Percentiles rank a stretch among this genome's conserved stretches.
These are phyloP conservation scores for Rosa rugosa DNA, from an alignment of 306 rosid species.

Conservation along the genomic window DNA sequence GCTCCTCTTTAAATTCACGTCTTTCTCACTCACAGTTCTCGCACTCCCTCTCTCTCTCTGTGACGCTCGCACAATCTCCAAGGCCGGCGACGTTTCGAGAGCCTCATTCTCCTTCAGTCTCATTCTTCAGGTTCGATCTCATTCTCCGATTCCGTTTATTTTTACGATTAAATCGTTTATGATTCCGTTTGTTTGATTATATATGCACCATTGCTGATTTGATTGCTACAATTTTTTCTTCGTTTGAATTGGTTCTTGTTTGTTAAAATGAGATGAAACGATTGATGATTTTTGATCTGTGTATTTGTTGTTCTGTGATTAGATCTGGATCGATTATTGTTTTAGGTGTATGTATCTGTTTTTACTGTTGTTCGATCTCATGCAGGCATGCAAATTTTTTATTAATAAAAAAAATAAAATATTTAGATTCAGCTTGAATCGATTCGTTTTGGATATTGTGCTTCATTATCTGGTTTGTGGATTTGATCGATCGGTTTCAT, in stretches of 20 bases:
- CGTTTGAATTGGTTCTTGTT: background rate
- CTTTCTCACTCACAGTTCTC: conserved; percentile 4
- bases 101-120: background rate
- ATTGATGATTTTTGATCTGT: too few species aligned
- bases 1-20: conserved; percentile 15
- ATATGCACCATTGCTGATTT: background rate
- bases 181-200: background rate
- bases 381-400: background rate
- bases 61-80: too few species aligned
- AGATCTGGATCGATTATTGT: too few species aligned
- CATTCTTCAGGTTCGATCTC: background rate
- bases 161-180: background rate
- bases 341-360: background rate
- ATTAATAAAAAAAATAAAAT: background rate
- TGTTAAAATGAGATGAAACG: background rate
- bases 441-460: background rate
- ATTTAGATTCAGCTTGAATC: background rate
- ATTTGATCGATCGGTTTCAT: background rate
- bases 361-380: background rate
- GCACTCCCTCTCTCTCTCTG: background rate
- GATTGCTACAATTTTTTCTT: background rate
- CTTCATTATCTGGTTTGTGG: conserved; percentile 76
- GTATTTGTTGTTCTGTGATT: too few species aligned
- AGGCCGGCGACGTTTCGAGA: conserved; percentile 17
- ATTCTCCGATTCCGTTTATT: background rate